Percentiles rank a stretch among this genome's conserved stretches.
Evolutionary conservation across 164 flowering plant species (phyloP).

Genomic region (Aristolochia contorta): DNA sequence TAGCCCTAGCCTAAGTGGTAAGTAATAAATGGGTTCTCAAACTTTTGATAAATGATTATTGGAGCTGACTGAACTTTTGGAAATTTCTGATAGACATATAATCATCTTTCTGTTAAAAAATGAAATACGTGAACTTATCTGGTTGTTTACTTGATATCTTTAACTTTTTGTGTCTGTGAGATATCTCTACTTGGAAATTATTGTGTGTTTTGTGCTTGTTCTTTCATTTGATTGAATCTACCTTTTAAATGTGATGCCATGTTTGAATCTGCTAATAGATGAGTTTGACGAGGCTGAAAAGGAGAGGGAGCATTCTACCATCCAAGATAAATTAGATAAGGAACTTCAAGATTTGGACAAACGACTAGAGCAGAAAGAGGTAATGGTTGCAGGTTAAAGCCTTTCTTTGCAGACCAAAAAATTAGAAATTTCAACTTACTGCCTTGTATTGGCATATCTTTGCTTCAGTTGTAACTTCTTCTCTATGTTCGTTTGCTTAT

Average conservation of each 20-base stretch:
- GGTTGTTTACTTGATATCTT: too few species aligned
- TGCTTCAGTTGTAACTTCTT: too few species aligned
- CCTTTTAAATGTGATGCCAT: background rate
- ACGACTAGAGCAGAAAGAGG: slow-evolving; percentile 91
- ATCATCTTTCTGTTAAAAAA: background rate
- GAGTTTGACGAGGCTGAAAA: slow-evolving; percentile 60
- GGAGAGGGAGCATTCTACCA: slow-evolving; percentile 75
- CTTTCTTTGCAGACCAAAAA: too few species aligned
- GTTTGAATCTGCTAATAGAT: slow-evolving; percentile 26
- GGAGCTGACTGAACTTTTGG: background rate
- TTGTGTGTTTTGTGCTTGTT: background rate
- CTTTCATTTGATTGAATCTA: background rate
- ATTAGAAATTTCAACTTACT: too few species aligned
- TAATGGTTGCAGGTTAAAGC: slow-evolving; percentile 11
- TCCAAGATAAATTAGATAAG: slow-evolving; percentile 72
- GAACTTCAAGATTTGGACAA: slow-evolving; percentile 86
- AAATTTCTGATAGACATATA: background rate
- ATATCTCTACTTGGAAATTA: too few species aligned
- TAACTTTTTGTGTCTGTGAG: too few species aligned
- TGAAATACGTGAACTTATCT: too few species aligned
- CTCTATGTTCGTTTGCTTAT: too few species aligned
- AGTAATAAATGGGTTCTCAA: background rate
- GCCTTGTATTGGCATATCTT: too few species aligned
- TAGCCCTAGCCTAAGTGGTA: background rate
- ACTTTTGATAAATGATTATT: background rate